Percentiles rank a stretch among this genome's conserved stretches.
Conservation (phyloP, 345 rosid genomes). For the Rhodamnia rubescens region DNA sequence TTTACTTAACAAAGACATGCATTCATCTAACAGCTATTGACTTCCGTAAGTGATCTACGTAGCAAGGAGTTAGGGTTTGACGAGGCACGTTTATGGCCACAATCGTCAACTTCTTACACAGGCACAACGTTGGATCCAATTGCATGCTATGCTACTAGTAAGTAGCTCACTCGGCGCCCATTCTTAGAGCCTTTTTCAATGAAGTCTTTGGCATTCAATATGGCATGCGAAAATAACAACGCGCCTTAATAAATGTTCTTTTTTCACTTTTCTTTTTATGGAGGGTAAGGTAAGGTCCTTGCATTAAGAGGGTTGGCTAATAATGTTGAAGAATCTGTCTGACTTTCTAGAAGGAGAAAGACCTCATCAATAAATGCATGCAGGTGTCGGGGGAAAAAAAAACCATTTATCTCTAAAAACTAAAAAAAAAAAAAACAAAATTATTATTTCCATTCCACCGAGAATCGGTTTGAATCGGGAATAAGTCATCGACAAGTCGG, state of each 20-base stretch:
- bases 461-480: background rate
- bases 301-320: background rate
- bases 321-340: background rate
- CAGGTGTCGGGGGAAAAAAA: background rate
- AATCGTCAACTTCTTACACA: background rate
- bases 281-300: background rate
- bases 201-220: background rate
- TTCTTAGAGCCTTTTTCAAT: background rate
- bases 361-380: background rate
- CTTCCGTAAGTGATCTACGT: background rate
- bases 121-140: background rate
- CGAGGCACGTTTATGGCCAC: background rate
- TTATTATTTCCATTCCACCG: background rate
- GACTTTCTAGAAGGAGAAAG: background rate
- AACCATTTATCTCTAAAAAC: background rate
- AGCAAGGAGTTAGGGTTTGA: background rate
- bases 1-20: background rate
- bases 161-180: background rate
- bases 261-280: background rate
- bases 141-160: background rate
- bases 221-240: background rate
- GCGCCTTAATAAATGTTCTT: background rate
- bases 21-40: background rate
- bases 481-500: too few relatives aligned
- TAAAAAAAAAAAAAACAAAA: too few relatives aligned